phyloP scores from a whole-genome alignment of 208 protist species.

The Spironucleus salmonicida region DNA sequence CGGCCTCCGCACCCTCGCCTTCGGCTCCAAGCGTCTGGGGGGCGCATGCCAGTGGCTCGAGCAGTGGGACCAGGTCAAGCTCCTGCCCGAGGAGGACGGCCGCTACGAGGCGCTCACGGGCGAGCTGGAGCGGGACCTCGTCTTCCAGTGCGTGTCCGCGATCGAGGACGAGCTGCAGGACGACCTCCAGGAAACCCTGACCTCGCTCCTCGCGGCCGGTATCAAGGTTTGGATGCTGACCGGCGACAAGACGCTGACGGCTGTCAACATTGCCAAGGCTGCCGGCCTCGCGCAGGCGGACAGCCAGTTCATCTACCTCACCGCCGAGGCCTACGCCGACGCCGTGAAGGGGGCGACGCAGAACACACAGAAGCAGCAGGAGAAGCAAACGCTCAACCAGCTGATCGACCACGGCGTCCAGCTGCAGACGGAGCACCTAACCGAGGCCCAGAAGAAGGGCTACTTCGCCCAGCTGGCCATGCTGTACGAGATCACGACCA shows the following conservation, averaged over 20 bases:
- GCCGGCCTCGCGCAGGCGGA: not conserved
- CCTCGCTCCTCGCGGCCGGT: slow-evolving; percentile 77
- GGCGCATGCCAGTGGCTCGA: not conserved
- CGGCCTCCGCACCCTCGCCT: slow-evolving; percentile 6
- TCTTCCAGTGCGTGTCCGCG: slow-evolving; percentile 63
- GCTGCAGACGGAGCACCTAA: not conserved
- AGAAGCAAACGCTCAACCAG: not conserved
- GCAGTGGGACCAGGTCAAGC: not conserved
- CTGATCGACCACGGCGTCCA: not conserved
- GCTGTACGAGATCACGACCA: not conserved
- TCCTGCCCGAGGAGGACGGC: not conserved
- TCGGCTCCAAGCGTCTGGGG: not conserved
- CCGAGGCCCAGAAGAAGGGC: not conserved
- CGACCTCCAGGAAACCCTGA: slow-evolving; percentile 64
- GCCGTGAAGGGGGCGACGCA: not conserved
- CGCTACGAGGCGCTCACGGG: not conserved
- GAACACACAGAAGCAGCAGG: not conserved
- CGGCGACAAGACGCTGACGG: slow-evolving; percentile 87
- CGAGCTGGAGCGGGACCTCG: not conserved
- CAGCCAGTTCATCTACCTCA: not conserved
- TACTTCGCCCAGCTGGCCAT: not conserved
- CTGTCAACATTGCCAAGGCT: slow-evolving; percentile 32
- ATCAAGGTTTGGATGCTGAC: slow-evolving; percentile 95
- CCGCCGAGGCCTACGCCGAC: not conserved
- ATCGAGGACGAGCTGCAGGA: slow-evolving; percentile 90